Conservation (phyloP, 495 filamentous ascomycete genomes). For the Neurospora sp. region DNA sequence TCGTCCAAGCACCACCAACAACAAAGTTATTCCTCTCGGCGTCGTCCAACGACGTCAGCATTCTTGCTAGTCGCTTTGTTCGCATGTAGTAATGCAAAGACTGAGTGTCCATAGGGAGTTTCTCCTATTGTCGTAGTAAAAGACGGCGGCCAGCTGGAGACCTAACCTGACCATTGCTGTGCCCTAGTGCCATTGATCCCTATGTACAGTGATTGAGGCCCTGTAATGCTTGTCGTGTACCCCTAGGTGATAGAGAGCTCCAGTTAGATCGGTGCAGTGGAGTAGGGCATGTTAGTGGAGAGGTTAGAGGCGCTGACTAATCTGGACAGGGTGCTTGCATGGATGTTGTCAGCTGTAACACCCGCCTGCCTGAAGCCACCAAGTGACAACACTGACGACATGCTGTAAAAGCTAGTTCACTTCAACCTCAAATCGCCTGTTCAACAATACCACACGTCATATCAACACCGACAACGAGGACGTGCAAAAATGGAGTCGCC, state of each 20-base stretch:
- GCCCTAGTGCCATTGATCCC: neutral
- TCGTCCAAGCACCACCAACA: too few relatives aligned
- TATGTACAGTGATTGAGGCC: neutral
- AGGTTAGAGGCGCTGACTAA: neutral
- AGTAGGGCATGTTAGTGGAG: neutral
- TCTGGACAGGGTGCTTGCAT: neutral
- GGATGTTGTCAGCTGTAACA: neutral
- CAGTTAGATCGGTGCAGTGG: neutral
- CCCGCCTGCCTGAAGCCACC: neutral
- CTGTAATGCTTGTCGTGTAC: neutral
- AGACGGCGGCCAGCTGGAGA: neutral
- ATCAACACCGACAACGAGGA: neutral
- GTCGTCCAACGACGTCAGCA: neutral
- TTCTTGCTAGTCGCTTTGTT: neutral
- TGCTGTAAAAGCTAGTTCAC: neutral
- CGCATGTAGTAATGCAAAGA: neutral
- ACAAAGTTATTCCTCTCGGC: too few relatives aligned
- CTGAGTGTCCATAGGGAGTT: neutral
- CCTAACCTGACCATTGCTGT: neutral
- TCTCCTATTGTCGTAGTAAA: neutral
- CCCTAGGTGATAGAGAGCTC: neutral
- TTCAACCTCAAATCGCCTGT: neutral
- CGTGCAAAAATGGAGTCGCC: slow-evolving; percentile 12
- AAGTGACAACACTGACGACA: neutral
- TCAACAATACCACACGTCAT: neutral